phyloP scores from a whole-genome alignment of 129 eudicot species.

The Escallonia rubra region DNA sequence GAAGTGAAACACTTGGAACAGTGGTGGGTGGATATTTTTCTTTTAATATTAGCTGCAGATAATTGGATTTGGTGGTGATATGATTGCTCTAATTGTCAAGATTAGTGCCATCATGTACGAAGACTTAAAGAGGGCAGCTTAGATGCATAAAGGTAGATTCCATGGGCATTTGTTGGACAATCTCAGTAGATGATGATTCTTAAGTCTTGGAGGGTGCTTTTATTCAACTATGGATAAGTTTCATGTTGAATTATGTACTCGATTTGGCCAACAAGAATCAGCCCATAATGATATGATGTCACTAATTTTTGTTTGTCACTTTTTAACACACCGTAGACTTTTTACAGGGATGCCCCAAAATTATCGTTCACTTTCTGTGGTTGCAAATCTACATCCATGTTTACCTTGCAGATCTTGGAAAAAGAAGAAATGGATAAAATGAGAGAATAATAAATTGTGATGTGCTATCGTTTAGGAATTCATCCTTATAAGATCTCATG shows the following conservation, averaged over 20 bases:
- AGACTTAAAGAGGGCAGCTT: neutral
- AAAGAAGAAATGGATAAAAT: too few relatives aligned
- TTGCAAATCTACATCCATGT: too few relatives aligned
- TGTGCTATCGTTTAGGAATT: too few relatives aligned
- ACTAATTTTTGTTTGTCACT: too few relatives aligned
- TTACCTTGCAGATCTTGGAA: too few relatives aligned
- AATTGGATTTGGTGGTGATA: neutral
- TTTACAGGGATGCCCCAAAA: too few relatives aligned
- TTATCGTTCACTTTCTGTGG: too few relatives aligned
- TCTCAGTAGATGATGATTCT: neutral
- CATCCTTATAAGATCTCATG: too few relatives aligned
- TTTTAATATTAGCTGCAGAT: neutral
- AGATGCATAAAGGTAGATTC: neutral
- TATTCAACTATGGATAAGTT: neutral
- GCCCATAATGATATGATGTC: neutral
- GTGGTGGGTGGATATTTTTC: neutral
- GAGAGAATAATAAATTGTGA: too few relatives aligned
- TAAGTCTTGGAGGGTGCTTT: neutral
- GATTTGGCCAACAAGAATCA: neutral
- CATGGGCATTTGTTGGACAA: neutral
- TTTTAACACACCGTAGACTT: too few relatives aligned
- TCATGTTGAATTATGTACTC: neutral
- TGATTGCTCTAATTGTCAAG: neutral
- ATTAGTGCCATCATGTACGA: neutral
- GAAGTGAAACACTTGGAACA: neutral